phyloP scores from a whole-genome alignment of 495 filamentous ascomycete genomes.

The Neurospora sublineolata region DNA sequence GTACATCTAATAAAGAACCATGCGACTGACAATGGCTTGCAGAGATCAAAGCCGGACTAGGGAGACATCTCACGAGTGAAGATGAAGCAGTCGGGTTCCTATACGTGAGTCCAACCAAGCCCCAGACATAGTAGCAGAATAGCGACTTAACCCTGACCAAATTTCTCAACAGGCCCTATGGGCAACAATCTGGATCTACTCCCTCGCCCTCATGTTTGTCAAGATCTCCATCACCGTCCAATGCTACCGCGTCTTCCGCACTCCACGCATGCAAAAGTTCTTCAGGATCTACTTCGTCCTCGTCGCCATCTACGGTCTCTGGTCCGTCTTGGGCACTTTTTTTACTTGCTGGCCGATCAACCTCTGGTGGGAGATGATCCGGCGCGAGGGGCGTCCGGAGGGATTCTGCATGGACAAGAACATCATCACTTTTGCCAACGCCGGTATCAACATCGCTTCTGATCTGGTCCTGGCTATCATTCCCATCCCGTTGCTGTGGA shows the following conservation, averaged over 20 bases:
- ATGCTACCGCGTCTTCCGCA: conserved; percentile 19
- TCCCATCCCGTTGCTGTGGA: conserved; percentile 22
- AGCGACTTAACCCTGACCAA: conserved; percentile 9
- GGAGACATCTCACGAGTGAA: conserved; percentile 8
- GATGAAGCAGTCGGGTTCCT: conserved; percentile 27
- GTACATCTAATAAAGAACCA: too few species aligned
- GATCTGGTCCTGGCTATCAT: conserved; percentile 29
- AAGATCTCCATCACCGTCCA: conserved; percentile 22
- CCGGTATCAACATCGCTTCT: conserved; percentile 29
- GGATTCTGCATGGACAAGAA: conserved; percentile 25
- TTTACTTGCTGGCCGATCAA: conserved; percentile 30
- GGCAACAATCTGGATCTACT: conserved; percentile 17
- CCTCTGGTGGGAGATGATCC: conserved; percentile 21
- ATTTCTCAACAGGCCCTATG: conserved; percentile 21
- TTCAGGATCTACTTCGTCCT: conserved; percentile 10
- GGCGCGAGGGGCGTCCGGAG: background rate
- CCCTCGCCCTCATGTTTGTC: conserved; percentile 11
- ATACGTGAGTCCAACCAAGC: background rate
- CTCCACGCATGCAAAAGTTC: conserved; percentile 3
- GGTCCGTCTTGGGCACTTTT: conserved; percentile 20
- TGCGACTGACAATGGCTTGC: background rate
- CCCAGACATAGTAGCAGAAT: background rate
- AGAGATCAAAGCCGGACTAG: conserved; percentile 13
- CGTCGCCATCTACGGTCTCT: conserved; percentile 13
- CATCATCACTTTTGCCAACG: conserved; percentile 26